Evolutionary conservation across 495 filamentous ascomycete species (phyloP).

Genomic region (Lineolata rhizophorae): DNA sequence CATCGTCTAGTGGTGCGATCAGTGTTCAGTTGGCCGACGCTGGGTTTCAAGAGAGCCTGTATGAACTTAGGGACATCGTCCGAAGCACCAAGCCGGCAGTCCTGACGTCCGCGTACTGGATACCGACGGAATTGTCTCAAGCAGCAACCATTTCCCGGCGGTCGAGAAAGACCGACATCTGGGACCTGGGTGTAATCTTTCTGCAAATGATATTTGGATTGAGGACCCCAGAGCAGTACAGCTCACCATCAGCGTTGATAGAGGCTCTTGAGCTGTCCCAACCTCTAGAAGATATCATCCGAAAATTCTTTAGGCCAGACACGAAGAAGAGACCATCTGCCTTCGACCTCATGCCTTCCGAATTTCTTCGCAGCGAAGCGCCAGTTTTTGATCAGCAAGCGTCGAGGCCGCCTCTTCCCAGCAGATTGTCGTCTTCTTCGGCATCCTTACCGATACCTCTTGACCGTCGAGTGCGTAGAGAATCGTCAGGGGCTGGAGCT

Average conservation of each 20-base stretch:
- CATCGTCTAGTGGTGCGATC: conserved; percentile 31
- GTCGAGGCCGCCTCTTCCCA: conserved; percentile 5
- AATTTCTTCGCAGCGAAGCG: conserved; percentile 55
- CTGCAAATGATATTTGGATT: conserved; percentile 88
- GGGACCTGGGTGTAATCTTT: conserved; percentile 78
- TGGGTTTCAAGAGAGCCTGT: conserved; percentile 40
- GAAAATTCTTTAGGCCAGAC: conserved; percentile 62
- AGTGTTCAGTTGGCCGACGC: conserved; percentile 45
- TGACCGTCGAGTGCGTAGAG: conserved; percentile 5
- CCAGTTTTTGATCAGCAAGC: conserved; percentile 20
- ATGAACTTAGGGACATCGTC: conserved; percentile 27
- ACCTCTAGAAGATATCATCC: conserved; percentile 55
- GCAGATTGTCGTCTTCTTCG: conserved; percentile 8
- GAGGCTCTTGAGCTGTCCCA: conserved; percentile 42
- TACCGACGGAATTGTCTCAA: conserved; percentile 58
- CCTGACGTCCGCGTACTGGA: conserved; percentile 42
- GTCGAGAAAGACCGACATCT: conserved; percentile 74
- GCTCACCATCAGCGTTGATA: conserved; percentile 49
- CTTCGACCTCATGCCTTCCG: conserved; percentile 72
- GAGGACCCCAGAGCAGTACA: conserved; percentile 50
- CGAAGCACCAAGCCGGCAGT: conserved; percentile 16
- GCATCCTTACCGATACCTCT: conserved; percentile 5
- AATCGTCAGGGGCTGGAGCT: conserved; percentile 7
- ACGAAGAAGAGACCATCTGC: conserved; percentile 68
- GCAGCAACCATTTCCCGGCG: too few species aligned